phyloP scores from a whole-genome alignment of 768 basidiomycete species.

The Lactarius tabidus region DNA sequence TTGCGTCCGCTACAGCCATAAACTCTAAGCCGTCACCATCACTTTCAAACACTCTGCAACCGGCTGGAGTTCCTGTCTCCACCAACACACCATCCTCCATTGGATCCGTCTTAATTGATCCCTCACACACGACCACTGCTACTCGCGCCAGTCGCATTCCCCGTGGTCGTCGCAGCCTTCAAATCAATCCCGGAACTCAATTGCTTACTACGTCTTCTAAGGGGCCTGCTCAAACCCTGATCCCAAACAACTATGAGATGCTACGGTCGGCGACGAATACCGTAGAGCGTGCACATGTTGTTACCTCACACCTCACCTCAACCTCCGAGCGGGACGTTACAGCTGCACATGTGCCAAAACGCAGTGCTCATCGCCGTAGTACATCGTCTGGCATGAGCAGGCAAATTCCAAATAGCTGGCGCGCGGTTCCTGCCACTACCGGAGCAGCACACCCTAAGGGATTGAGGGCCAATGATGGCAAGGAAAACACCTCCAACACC shows the following conservation, averaged over 20 bases:
- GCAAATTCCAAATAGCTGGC: background rate
- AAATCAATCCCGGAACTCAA: background rate
- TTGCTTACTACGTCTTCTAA: background rate
- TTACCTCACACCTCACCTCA: background rate
- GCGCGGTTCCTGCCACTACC: background rate
- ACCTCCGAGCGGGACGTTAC: background rate
- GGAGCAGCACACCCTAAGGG: background rate
- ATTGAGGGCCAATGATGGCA: constrained; percentile 2
- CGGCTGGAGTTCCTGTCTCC: constrained; percentile 3
- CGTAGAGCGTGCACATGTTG: no score
- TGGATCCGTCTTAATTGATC: constrained; percentile 23
- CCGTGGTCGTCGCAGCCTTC: constrained; percentile 21
- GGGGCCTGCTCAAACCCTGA: background rate
- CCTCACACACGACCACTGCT: constrained; percentile 18
- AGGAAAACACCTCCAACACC: constrained; percentile 21
- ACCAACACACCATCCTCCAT: constrained; percentile 14
- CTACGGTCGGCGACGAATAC: constrained; percentile 5
- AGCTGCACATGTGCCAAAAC: background rate
- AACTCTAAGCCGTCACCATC: background rate
- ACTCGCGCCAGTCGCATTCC: constrained; percentile 20
- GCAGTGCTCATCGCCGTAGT: constrained; percentile 16
- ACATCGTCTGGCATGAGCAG: constrained; percentile 12
- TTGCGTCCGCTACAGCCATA: constrained; percentile 20
- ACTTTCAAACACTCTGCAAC: background rate
- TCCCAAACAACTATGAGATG: background rate